Evolutionary conservation across 1,284 basidiomycete genomes (phyloP).

Genomic region (Cerrena zonata): DNA sequence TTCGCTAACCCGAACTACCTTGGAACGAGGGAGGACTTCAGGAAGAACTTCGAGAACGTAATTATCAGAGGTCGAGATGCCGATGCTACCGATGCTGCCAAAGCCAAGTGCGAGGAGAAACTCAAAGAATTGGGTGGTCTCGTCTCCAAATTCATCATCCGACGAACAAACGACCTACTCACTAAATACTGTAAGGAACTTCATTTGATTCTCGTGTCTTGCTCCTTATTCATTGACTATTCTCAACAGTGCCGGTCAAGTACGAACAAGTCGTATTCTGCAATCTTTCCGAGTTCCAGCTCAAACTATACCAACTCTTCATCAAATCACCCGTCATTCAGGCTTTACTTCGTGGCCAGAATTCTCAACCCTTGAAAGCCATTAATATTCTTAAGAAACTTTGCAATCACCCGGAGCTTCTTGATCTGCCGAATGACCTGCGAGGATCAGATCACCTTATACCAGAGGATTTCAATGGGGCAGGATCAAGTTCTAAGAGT

Average conservation of each 20-base stretch:
- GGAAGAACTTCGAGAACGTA: conserved; percentile 92
- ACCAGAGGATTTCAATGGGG: conserved; percentile 75
- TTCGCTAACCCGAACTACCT: conserved; percentile 97
- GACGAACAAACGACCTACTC: conserved; percentile 92
- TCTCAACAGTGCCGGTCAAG: conserved; percentile 83
- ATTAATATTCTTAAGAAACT: conserved; percentile 96
- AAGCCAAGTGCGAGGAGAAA: conserved; percentile 83
- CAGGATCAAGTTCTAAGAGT: conserved; percentile 35
- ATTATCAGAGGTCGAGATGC: conserved; percentile 94
- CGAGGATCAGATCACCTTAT: conserved; percentile 80
- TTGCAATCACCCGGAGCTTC: conserved; percentile 93
- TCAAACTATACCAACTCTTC: conserved; percentile 86
- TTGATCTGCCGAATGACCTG: conserved; percentile 84
- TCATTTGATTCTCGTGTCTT: conserved; percentile 2
- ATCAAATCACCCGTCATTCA: conserved; percentile 94
- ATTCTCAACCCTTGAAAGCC: conserved; percentile 95
- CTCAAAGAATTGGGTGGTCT: conserved; percentile 87
- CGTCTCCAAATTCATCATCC: conserved; percentile 95
- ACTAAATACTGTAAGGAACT: conserved; percentile 89
- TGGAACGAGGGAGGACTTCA: conserved; percentile 87
- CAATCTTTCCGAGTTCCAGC: conserved; percentile 81
- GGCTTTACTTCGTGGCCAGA: conserved; percentile 80
- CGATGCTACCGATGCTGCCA: conserved; percentile 78
- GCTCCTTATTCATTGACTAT: conserved; percentile 11
- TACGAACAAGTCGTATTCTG: conserved; percentile 99